Base-by-base conservation (phyloP, 2,329 filamentous ascomycete species). In the Talaromyces sp. region DNA sequence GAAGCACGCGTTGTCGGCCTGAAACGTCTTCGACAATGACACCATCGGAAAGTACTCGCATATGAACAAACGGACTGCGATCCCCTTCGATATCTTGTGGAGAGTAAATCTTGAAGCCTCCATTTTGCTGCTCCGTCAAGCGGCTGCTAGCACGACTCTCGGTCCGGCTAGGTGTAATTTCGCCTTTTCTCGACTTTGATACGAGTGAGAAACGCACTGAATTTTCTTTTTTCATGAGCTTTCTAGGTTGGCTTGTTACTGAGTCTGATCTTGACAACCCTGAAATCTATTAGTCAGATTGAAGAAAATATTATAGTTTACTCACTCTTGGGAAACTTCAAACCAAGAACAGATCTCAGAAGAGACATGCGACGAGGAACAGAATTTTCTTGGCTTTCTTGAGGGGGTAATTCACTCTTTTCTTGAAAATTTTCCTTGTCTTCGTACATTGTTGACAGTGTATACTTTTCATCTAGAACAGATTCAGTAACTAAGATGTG, bases 181-280 rank as follows among this genome's bases (percentile, higher is more conserved):
- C 63, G 30, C 61, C 65, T 31, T 65, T 66, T 10, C 65, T 62
- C 1, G 65, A 56, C 47, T 68, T 71, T 1, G 66, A 66, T 10
- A 71, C 68, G 18, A 72, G 68, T 16, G 70, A 71, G 54, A 73
- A 71, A 9, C 70, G 66, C 34, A 73, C 66, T 2, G 66, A 71
- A 40, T 72, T 71, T 50, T 66, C 69, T 56, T 67, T 65, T 51
- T 71, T 72, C 52, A 70, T 62, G 12, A 73, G 61, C 36, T 66
- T 70, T 33, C 68, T 71, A 57, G 69, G 63, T 42, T 65, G 64
- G 40, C 63, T 66, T 2, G 66, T 62, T 3, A 64, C 63, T 8
- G 70, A 67, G 23, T 64, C 67, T 27, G 68, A 62, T 30, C 69
- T 67, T 10, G 69, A 70, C 40, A 69, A 56, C 12, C 66, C 70